phyloP scores from a whole-genome alignment of 148 eudicot genomes.

The Silene uniflora region DNA sequence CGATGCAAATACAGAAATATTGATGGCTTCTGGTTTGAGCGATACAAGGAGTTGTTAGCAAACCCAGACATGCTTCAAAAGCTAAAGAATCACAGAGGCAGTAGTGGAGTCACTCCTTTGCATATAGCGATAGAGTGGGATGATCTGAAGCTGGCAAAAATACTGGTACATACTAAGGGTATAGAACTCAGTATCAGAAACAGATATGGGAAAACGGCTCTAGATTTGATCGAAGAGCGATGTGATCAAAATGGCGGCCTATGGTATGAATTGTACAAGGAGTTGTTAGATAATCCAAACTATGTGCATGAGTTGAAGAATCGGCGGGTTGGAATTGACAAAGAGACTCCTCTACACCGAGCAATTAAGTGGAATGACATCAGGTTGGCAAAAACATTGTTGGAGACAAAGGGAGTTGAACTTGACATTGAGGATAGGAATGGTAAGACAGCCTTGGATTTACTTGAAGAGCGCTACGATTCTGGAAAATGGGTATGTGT shows the following conservation, averaged over 20 bases:
- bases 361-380: slow-evolving; percentile 9
- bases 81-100: not conserved
- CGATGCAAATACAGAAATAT: not conserved
- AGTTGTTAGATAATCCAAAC: slow-evolving; percentile 1
- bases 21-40: slow-evolving; percentile 7
- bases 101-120: slow-evolving; percentile 1
- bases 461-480: slow-evolving; percentile 5
- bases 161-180: slow-evolving; percentile 1
- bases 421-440: not conserved
- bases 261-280: slow-evolving; percentile 8
- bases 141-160: slow-evolving; percentile 8
- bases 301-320: slow-evolving; percentile 12
- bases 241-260: not conserved
- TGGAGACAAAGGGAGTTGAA: slow-evolving; percentile 17
- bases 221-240: slow-evolving; percentile 12
- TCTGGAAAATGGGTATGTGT: slow-evolving; percentile 9
- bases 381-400: slow-evolving; percentile 6
- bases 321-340: not conserved
- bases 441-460: slow-evolving; percentile 1
- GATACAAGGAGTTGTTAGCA: not conserved
- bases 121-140: slow-evolving; percentile 4
- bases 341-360: slow-evolving; percentile 7
- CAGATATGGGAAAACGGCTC: not conserved
- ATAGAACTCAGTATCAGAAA: not conserved
- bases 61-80: not conserved